Conservation (phyloP, 176 grass and related monocot genomes). For the Oryza australiensis region DNA sequence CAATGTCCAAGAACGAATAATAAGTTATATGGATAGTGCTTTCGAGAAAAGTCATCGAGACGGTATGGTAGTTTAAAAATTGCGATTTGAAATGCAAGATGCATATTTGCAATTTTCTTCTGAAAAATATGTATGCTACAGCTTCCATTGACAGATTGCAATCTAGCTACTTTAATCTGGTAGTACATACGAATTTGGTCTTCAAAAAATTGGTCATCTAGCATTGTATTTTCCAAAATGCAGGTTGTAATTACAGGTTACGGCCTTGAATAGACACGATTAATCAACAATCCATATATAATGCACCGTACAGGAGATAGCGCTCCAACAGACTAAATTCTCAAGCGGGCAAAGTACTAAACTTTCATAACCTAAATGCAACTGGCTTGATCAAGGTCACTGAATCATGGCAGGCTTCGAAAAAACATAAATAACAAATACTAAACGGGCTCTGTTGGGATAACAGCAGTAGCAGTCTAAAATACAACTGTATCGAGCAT, state of each 20-base stretch:
- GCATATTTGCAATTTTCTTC: too few species aligned
- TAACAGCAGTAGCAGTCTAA: slow-evolving; percentile 32
- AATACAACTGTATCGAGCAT: slow-evolving; percentile 98
- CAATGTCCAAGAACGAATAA: too few species aligned
- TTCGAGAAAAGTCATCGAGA: too few species aligned
- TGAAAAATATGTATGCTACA: too few species aligned
- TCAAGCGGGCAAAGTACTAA: not conserved
- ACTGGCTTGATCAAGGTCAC: not conserved
- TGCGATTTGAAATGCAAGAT: too few species aligned
- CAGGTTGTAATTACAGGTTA: not conserved
- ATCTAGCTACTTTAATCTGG: too few species aligned
- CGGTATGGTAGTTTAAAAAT: too few species aligned
- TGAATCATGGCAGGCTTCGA: not conserved
- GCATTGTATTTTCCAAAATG: not conserved
- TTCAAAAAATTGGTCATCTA: not conserved
- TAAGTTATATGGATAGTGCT: too few species aligned
- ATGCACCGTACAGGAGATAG: not conserved
- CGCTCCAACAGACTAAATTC: not conserved
- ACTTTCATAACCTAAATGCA: not conserved
- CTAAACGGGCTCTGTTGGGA: not conserved
- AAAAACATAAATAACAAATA: not conserved
- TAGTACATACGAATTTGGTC: too few species aligned
- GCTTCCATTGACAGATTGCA: too few species aligned
- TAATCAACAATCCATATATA: not conserved
- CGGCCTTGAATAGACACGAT: too few species aligned